Conservation (phyloP, 192 early-diverging fungal species). For the Lobosporangium transversale region DNA sequence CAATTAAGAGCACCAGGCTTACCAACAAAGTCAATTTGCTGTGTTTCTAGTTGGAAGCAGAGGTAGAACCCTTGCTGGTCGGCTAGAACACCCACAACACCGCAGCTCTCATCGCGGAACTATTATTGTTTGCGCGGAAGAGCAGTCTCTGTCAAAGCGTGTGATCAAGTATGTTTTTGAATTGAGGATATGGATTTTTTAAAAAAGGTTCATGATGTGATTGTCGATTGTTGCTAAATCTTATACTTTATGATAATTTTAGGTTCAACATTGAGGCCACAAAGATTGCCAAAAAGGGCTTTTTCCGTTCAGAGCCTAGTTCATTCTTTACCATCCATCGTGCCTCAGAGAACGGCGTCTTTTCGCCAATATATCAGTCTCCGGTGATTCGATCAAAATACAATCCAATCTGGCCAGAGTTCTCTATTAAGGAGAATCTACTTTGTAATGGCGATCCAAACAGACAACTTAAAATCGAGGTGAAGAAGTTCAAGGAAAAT, state of each 20-base stretch:
- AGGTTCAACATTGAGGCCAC: too few species aligned
- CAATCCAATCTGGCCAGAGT: constrained; percentile 35
- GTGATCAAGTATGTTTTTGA: constrained; percentile 30
- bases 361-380: constrained; percentile 49
- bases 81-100: constrained; percentile 45
- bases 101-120: constrained; percentile 47
- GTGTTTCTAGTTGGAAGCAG: constrained; percentile 51
- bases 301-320: constrained; percentile 14
- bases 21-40: too few species aligned
- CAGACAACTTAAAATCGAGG: constrained; percentile 38
- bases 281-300: constrained; percentile 38
- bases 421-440: constrained; percentile 33
- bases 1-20: too few species aligned
- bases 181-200: too few species aligned
- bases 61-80: constrained; percentile 39
- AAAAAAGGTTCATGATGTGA: too few species aligned
- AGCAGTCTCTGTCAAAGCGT: constrained; percentile 45
- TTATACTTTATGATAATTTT: too few species aligned
- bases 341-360: constrained; percentile 43
- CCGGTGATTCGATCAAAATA: constrained; percentile 3
- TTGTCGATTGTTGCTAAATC: constrained; percentile 1
- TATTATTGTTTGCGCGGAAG: constrained; percentile 58
- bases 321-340: background rate
- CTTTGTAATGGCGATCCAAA: constrained; percentile 49
- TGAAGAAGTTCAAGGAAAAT: constrained; percentile 48